A percentile compares a stretch with the other conserved stretches of the same genome.
These are phyloP conservation scores for Diaporthe sp. DNA, from an alignment of 2,329 filamentous ascomycete species.

Conservation along the genomic window DNA sequence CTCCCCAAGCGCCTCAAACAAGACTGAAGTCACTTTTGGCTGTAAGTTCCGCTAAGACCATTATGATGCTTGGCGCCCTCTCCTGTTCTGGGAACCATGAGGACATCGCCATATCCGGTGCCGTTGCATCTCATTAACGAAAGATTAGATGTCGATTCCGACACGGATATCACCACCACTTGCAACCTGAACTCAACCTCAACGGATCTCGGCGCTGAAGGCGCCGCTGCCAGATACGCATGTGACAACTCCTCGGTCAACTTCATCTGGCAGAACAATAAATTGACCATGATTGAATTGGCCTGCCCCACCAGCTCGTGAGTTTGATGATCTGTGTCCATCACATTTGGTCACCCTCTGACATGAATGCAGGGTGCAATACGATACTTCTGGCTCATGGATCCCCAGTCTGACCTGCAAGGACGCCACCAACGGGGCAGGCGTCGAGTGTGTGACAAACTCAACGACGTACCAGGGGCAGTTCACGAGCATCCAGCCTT, in stretches of 20 bases:
- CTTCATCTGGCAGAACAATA: constrained; percentile 54
- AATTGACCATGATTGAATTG: constrained; percentile 56
- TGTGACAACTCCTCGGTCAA: constrained; percentile 54
- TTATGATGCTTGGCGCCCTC: neutral
- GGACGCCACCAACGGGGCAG: constrained; percentile 9
- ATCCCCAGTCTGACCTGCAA: constrained; percentile 26
- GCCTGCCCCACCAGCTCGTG: constrained; percentile 46
- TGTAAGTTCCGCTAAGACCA: constrained; percentile 40
- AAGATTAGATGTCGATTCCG: constrained; percentile 43
- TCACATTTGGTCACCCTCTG: neutral
- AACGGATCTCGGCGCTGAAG: constrained; percentile 44
- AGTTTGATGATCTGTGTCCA: neutral
- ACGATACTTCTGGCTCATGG: constrained; percentile 30
- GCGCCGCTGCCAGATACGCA: constrained; percentile 50
- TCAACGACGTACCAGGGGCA: constrained; percentile 12
- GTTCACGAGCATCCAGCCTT: constrained; percentile 22
- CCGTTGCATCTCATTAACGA: neutral
- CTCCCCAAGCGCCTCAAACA: constrained; percentile 44
- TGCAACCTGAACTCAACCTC: constrained; percentile 58
- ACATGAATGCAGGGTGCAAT: constrained; percentile 19
- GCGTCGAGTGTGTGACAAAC: constrained; percentile 28
- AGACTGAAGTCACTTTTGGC: constrained; percentile 51
- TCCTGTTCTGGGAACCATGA: neutral
- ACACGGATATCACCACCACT: constrained; percentile 51
- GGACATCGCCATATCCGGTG: neutral